These are phyloP conservation scores for Colletotrichum endophyticum DNA, from an alignment of 2,329 filamentous ascomycete genomes.

Conservation along the genomic window DNA sequence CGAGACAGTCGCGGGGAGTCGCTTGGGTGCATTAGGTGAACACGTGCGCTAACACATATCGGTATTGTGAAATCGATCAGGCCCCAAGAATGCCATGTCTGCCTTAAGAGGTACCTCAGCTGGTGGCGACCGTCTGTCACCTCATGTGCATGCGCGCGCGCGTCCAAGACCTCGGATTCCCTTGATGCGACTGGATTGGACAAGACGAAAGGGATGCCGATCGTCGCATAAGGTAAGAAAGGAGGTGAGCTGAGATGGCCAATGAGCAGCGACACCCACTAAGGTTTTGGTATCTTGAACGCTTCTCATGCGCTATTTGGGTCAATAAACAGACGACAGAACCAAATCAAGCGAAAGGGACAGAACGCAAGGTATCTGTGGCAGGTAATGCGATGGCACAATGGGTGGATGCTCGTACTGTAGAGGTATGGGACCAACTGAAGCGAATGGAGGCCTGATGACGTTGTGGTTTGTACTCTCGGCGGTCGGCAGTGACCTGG, in stretches of 20 bases:
- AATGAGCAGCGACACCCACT: background rate
- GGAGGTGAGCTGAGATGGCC: background rate
- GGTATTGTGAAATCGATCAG: background rate
- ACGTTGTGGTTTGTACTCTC: constrained; percentile 8
- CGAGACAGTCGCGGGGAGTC: background rate
- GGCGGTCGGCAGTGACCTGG: background rate
- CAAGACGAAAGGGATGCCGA: background rate
- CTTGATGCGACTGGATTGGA: background rate
- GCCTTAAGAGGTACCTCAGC: background rate
- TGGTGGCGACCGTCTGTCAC: background rate
- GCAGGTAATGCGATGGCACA: background rate
- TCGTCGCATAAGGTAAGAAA: background rate
- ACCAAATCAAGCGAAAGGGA: background rate
- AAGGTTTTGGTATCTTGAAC: background rate
- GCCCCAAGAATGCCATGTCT: background rate
- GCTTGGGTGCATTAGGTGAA: background rate
- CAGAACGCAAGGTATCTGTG: background rate
- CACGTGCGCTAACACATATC: background rate
- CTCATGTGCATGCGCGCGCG: background rate
- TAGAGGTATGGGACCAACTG: background rate
- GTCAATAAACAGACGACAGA: background rate
- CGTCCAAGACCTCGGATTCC: background rate
- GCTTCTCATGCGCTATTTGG: background rate
- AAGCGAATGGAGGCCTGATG: background rate
- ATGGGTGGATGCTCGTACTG: background rate